These are phyloP conservation scores for Spergularia bocconei DNA, from an alignment of 148 eudicot genomes.

Conservation along the genomic window DNA sequence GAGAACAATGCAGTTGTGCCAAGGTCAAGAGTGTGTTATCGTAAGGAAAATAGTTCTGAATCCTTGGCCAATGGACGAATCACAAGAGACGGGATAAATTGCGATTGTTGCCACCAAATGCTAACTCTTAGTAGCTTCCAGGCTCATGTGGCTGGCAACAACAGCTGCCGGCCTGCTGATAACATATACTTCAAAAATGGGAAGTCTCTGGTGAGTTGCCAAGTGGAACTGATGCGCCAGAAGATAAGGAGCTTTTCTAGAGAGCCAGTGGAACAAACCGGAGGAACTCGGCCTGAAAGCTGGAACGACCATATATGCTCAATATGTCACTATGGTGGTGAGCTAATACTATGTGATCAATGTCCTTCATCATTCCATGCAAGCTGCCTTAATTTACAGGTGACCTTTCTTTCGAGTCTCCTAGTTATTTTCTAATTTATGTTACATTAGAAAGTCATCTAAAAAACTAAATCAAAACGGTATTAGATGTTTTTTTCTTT, in stretches of 20 bases:
- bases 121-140: conserved; percentile 63
- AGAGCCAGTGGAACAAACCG: conserved; percentile 26
- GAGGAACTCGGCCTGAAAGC: conserved; percentile 23
- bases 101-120: conserved; percentile 60
- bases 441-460: neutral
- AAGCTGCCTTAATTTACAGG: conserved; percentile 75
- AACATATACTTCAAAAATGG: conserved; percentile 77
- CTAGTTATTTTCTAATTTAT: neutral
- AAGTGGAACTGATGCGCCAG: conserved; percentile 45
- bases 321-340: conserved; percentile 78
- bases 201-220: conserved; percentile 70
- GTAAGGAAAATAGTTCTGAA: conserved; percentile 22
- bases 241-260: conserved; percentile 13
- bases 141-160: conserved; percentile 75
- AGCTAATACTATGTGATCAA: conserved; percentile 68
- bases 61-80: conserved; percentile 52
- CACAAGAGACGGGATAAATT: conserved; percentile 68
- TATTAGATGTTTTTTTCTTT: neutral
- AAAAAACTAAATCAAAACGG: neutral
- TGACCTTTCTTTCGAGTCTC: conserved; percentile 14
- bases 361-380: conserved; percentile 92
- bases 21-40: conserved; percentile 57
- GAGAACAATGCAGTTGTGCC: conserved; percentile 60
- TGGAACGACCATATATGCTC: conserved; percentile 79
- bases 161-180: conserved; percentile 48